phyloP scores from a whole-genome alignment of 495 filamentous ascomycete genomes.

The Lineolata rhizophorae region DNA sequence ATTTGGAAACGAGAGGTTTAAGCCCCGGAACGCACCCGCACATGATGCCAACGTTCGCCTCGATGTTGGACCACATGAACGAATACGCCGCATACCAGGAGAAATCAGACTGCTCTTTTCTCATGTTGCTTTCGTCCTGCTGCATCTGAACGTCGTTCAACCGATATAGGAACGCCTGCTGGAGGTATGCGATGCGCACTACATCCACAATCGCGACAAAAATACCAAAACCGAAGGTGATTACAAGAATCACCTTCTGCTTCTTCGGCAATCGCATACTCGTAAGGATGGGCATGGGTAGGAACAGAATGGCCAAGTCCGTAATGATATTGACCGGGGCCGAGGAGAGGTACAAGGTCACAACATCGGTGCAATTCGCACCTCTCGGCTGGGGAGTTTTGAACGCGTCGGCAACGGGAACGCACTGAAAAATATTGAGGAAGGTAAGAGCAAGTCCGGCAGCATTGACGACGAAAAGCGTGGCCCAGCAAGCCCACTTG shows the following conservation, averaged over 20 bases:
- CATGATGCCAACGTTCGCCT: slow-evolving; percentile 75
- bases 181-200: slow-evolving; percentile 70
- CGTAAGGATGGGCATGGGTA: slow-evolving; percentile 77
- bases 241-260: slow-evolving; percentile 64
- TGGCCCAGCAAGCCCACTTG: slow-evolving; percentile 44
- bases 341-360: slow-evolving; percentile 66
- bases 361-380: slow-evolving; percentile 44
- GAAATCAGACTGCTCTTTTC: slow-evolving; percentile 24
- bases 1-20: slow-evolving; percentile 60
- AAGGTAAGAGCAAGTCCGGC: slow-evolving; percentile 63
- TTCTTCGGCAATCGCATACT: slow-evolving; percentile 60
- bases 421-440: slow-evolving; percentile 75
- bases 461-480: slow-evolving; percentile 49
- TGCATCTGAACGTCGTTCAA: slow-evolving; percentile 7
- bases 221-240: slow-evolving; percentile 62
- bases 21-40: slow-evolving; percentile 75
- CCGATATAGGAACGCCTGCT: slow-evolving; percentile 37
- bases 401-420: slow-evolving; percentile 45
- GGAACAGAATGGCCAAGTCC: slow-evolving; percentile 59
- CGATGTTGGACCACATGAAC: slow-evolving; percentile 83
- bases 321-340: slow-evolving; percentile 69
- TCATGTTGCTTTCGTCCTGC: too few species aligned
- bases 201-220: slow-evolving; percentile 82
- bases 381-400: slow-evolving; percentile 19
- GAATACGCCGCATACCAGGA: slow-evolving; percentile 61